Conservation (phyloP, 1,284 basidiomycete species). For the Cryptococcus sp. region DNA sequence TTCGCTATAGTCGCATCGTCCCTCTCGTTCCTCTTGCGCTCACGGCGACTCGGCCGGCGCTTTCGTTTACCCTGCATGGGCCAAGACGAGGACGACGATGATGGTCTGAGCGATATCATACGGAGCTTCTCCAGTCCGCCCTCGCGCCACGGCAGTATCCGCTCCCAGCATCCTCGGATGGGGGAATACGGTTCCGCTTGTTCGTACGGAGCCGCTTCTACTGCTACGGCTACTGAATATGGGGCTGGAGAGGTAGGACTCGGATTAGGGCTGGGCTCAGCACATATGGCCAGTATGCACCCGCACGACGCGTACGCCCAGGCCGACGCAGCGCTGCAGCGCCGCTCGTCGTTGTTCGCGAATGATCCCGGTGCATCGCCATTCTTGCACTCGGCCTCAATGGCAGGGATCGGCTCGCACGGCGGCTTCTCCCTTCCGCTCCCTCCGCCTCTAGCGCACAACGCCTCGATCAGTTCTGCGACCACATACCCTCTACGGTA, state of each 20-base stretch:
- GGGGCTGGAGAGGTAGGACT: constrained; percentile 3
- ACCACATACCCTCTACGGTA: neutral
- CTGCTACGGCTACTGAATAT: neutral
- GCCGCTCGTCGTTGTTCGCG: constrained; percentile 23
- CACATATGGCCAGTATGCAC: neutral
- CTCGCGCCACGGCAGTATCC: constrained; percentile 1
- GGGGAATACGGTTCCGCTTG: neutral
- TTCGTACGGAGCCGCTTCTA: constrained; percentile 1
- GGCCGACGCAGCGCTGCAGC: constrained; percentile 2
- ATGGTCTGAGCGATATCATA: constrained; percentile 32
- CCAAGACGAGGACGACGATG: constrained; percentile 20
- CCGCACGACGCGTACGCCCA: neutral
- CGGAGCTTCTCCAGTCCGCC: constrained; percentile 15
- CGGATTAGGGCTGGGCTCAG: constrained; percentile 4
- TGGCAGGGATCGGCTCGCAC: neutral
- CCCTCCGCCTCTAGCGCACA: constrained; percentile 1
- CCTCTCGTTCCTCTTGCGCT: constrained; percentile 25
- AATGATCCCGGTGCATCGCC: constrained; percentile 15
- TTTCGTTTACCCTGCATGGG: constrained; percentile 1
- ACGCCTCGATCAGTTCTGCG: neutral
- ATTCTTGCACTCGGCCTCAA: constrained; percentile 21
- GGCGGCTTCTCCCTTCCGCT: too few relatives aligned
- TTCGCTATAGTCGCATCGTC: constrained; percentile 25
- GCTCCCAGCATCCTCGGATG: constrained; percentile 8
- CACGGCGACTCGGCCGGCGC: constrained; percentile 1